Base-by-base conservation (phyloP, 306 rosid species). In the Ormosia emarginata region DNA sequence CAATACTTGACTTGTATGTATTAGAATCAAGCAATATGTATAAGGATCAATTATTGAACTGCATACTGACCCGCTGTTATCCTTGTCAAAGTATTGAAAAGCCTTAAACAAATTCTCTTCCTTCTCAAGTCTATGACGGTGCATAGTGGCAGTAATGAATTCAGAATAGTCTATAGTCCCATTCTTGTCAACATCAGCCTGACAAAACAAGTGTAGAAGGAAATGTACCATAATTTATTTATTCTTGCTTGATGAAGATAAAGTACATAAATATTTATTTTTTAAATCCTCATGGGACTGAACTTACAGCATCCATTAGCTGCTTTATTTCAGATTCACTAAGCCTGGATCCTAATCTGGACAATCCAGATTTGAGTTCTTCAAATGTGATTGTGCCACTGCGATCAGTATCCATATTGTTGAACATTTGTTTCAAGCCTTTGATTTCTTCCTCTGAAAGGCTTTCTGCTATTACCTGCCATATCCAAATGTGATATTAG, bases 81-180 rank as follows among this genome's bases (percentile, higher is more conserved):
- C 98, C 79, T 52, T 84, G 92, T 96, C 99, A 30, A 96, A 96
- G 90, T 83, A 90, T 81, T 74, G 91, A 88, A 96, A 96, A 62
- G 99, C 97, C 89, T 90, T 92, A 61, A 6, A 65, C 82, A 93
- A 64, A 83, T 91, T 82, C 71, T 93, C 99, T 61, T 96, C 98
- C 86, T 69, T 91, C 72, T 95, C 96, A 14, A 92, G 91, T 77
- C 81, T 89, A 68, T 96, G 97, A 39, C 97, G 92, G 83, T 96
- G 97, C 95, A 96, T 90, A 30, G 99, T 96, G 8, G 99, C 98
- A 24, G 97, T 88, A 33, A 94, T 87, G 86, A 96, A 96, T 80
- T 96, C 99, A 9, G 43, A 67, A 65, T 93, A 96, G 75, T 93
- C 99, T 32, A 96, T 91, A 15, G 91, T 87, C 17, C 98, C 99